Conservation (phyloP, 2,329 filamentous ascomycete species). For the Botrytis elliptica region DNA sequence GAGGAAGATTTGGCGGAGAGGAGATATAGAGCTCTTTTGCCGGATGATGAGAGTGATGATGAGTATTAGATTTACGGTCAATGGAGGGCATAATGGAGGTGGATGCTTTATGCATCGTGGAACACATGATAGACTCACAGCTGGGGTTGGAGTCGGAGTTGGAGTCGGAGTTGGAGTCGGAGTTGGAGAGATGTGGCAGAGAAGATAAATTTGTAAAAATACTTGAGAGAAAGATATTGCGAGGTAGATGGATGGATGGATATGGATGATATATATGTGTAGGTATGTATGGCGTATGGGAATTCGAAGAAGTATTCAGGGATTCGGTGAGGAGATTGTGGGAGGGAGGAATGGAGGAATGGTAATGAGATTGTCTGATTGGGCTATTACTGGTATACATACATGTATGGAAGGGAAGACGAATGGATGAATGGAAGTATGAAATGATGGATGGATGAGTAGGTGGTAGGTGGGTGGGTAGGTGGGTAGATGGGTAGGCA, state of each 20-base stretch:
- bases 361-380: neutral
- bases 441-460: no score
- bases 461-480: no score
- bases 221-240: neutral
- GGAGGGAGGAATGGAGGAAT: no score
- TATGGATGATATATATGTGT: neutral
- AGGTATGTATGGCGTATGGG: neutral
- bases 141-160: neutral
- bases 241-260: neutral
- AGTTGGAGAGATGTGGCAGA: neutral
- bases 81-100: no score
- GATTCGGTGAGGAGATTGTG: neutral
- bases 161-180: neutral
- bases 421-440: neutral
- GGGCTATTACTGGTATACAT: neutral
- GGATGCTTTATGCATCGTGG: neutral
- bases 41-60: conserved; percentile 69
- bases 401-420: neutral
- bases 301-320: neutral
- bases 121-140: neutral
- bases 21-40: conserved; percentile 72
- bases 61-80: conserved; percentile 24
- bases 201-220: neutral
- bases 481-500: no score
- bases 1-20: conserved; percentile 84